Percentiles rank a stretch among this genome's conserved stretches.
phyloP scores from a whole-genome alignment of 352 stramenopile species.

The Phytophthora syringae region DNA sequence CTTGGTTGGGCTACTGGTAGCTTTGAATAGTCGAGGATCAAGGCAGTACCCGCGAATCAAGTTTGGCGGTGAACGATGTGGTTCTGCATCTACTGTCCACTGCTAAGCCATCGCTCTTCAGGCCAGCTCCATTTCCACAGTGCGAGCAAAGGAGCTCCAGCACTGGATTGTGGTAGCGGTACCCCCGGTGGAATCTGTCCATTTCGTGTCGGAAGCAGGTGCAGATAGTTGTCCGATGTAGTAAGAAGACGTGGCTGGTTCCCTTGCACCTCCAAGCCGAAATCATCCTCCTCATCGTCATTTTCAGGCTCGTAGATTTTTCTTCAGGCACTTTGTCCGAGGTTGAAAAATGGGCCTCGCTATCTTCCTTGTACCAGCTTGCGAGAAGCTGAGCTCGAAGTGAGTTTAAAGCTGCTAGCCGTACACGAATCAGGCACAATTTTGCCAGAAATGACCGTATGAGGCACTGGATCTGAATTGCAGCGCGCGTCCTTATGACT shows the following conservation, averaged over 20 bases:
- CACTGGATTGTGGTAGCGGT: slow-evolving; percentile 22
- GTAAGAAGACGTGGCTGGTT: not conserved
- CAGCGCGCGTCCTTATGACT: not conserved
- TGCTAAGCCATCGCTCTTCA: slow-evolving; percentile 23
- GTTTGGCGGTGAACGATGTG: no score
- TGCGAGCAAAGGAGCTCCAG: slow-evolving; percentile 23
- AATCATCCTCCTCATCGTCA: slow-evolving; percentile 18
- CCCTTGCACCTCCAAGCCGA: slow-evolving; percentile 4
- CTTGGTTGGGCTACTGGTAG: no score
- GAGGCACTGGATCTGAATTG: slow-evolving; percentile 25
- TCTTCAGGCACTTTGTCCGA: not conserved
- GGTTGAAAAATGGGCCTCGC: not conserved
- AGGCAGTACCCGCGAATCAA: no score
- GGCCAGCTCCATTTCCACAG: slow-evolving; percentile 43
- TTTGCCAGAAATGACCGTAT: slow-evolving; percentile 19
- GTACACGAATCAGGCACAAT: slow-evolving; percentile 2
- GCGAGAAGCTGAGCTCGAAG: slow-evolving; percentile 25
- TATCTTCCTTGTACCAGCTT: slow-evolving; percentile 3
- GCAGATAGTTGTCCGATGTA: slow-evolving; percentile 21
- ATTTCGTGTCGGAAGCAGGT: slow-evolving; percentile 32
- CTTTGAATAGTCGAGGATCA: no score
- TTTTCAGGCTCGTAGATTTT: not conserved
- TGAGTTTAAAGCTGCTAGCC: slow-evolving; percentile 6
- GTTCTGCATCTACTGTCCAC: slow-evolving; percentile 19
- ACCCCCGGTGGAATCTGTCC: slow-evolving; percentile 35